Conservation (phyloP, 495 filamentous ascomycete genomes). For the Aspergillus cavernicola region DNA sequence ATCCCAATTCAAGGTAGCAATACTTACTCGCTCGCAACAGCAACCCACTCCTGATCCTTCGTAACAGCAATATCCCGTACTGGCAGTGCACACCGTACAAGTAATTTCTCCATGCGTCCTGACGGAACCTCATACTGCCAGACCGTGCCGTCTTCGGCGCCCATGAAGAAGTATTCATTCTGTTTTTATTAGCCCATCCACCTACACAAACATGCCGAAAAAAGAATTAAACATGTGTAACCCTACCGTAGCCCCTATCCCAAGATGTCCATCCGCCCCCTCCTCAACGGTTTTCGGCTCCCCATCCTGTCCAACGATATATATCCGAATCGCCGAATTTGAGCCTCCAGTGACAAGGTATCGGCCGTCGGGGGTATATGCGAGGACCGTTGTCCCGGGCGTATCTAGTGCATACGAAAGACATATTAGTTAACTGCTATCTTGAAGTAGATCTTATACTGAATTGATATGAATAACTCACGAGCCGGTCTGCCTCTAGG, state of each 20-base stretch:
- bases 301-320: slow-evolving; percentile 82
- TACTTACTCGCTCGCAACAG: slow-evolving; percentile 86
- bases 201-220: too few species aligned
- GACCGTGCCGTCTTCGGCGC: slow-evolving; percentile 90
- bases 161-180: slow-evolving; percentile 81
- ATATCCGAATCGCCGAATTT: slow-evolving; percentile 87
- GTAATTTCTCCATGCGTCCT: slow-evolving; percentile 73
- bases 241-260: slow-evolving; percentile 68
- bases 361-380: slow-evolving; percentile 67
- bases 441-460: too few species aligned
- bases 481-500: slow-evolving; percentile 45
- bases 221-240: background rate
- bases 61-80: slow-evolving; percentile 83
- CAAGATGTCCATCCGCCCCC: slow-evolving; percentile 73
- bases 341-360: slow-evolving; percentile 79
- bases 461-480: slow-evolving; percentile 26
- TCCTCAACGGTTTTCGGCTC: slow-evolving; percentile 90
- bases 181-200: slow-evolving; percentile 22
- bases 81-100: slow-evolving; percentile 77
- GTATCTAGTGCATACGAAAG: slow-evolving; percentile 47
- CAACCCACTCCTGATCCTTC: slow-evolving; percentile 79
- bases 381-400: slow-evolving; percentile 60
- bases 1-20: background rate
- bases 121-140: slow-evolving; percentile 75
- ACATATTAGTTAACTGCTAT: slow-evolving; percentile 12